Base-by-base conservation (phyloP, 2,329 filamentous ascomycete species). In the Drechmeria coniospora region DNA sequence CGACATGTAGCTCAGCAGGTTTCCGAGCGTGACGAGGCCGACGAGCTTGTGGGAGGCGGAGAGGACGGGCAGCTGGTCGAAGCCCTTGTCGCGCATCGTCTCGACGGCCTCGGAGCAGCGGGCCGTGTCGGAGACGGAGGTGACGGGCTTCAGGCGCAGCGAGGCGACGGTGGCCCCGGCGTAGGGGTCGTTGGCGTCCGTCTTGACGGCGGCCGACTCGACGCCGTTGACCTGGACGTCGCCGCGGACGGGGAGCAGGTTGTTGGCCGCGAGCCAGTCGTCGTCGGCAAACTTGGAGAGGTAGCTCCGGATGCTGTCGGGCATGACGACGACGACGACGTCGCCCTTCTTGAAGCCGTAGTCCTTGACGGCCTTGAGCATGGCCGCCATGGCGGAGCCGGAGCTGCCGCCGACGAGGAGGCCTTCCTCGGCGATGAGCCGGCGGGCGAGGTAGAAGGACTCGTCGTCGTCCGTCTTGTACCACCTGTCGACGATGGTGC, bases 281-380 rank as follows among this genome's bases (percentile, higher is more conserved):
- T 98, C 92, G 50, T 98, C 90, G 39, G 84, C 84, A 50, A 98
- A 98, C 69, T 98, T 98, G 60, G 79, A 87, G 15, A 98, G 73
- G 54, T 98, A 98, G 56, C 83, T 94, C 46, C 90, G 72, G 49
- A 98, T 95, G 59, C 84, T 93, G 54, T 98, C 90, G 1, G 90
- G 92, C 12, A 94, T 64, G 29, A 98, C 62, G 16, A 94, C 84
- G 16, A 98, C 90, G 0, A 95, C 73, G 2, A 84, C 73, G 46
- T 98, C 86, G 32, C 79, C 79, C 50, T 86, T 79, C 36, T 71
- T 69, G 37, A 93, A 67, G n/a, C 68, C 63, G 29, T 79, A 60
- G 26, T 92, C 84, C 51, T 78, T 75, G 29, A 78, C 70, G 1
- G 82, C 84, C 40, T 74, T 69, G 17, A 86, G 67, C 54, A 79